These are phyloP conservation scores for Arxiozyma telluris DNA, from an alignment of 1,139 yeast species.

Conservation along the genomic window DNA sequence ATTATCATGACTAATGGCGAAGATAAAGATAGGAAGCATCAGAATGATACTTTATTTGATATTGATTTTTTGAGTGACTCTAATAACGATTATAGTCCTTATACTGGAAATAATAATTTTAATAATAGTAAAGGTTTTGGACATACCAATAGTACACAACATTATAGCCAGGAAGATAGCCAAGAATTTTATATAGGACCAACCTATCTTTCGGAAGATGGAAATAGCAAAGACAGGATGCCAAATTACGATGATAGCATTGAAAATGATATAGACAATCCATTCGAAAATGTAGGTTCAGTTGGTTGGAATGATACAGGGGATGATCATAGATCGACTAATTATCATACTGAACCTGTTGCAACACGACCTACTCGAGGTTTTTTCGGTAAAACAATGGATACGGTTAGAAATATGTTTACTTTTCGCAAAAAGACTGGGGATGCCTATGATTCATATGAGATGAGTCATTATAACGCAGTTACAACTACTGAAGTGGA, in stretches of 20 bases:
- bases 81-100: neutral
- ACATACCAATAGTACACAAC: neutral
- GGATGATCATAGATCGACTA: slow-evolving; percentile 8
- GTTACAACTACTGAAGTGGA: slow-evolving; percentile 20
- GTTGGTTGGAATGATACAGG: slow-evolving; percentile 11
- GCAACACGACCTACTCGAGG: slow-evolving; percentile 12
- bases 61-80: slow-evolving; percentile 20
- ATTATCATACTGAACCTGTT: slow-evolving; percentile 13
- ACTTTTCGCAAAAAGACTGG: slow-evolving; percentile 7
- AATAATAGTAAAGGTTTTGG: slow-evolving; percentile 3
- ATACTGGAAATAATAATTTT: slow-evolving; percentile 4
- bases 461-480: slow-evolving; percentile 28
- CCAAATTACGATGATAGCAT: slow-evolving; percentile 16
- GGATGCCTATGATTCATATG: slow-evolving; percentile 26
- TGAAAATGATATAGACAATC: slow-evolving; percentile 28
- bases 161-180: neutral
- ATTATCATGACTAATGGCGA: neutral
- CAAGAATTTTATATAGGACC: slow-evolving; percentile 4
- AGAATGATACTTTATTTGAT: slow-evolving; percentile 25
- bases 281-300: slow-evolving; percentile 16
- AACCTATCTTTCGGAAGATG: slow-evolving; percentile 13
- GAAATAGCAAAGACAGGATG: slow-evolving; percentile 27
- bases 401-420: slow-evolving; percentile 13
- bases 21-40: neutral
- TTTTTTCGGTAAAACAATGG: slow-evolving; percentile 19